These are phyloP conservation scores for Aegilops speltoides DNA, from an alignment of 176 grass and related monocot species.

Conservation along the genomic window DNA sequence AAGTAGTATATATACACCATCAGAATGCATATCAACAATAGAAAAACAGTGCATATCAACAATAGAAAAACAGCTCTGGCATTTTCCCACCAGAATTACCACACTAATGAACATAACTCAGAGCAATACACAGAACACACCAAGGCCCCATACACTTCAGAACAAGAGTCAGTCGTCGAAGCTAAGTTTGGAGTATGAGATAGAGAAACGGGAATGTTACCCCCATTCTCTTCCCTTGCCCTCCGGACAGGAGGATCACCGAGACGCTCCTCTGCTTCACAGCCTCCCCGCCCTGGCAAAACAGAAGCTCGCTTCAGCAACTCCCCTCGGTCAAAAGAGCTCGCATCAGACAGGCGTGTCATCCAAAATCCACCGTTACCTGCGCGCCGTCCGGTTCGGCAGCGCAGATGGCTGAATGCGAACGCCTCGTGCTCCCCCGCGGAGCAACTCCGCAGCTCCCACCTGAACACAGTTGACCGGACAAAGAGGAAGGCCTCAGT, in stretches of 20 bases:
- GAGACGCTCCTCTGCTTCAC: constrained; percentile 90
- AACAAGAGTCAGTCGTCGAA: background rate
- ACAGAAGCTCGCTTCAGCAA: background rate
- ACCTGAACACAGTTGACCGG: constrained; percentile 12
- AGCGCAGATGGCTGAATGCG: constrained; percentile 12
- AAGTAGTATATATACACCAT: background rate
- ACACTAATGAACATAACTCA: background rate
- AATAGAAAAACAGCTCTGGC: background rate
- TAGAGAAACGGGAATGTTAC: constrained; percentile 33
- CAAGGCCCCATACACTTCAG: too few species aligned
- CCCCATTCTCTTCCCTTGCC: constrained; percentile 86
- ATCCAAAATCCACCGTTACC: constrained; percentile 11
- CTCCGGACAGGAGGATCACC: constrained; percentile 87
- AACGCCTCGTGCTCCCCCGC: background rate
- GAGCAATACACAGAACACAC: background rate
- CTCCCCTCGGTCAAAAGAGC: too few species aligned
- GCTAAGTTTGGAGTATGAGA: background rate
- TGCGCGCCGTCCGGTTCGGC: constrained; percentile 20
- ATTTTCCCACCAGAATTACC: background rate
- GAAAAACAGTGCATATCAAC: background rate
- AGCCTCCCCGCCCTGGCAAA: constrained; percentile 35
- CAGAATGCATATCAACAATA: too few species aligned
- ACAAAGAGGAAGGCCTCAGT: background rate
- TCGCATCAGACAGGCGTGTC: too few species aligned
- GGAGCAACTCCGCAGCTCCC: constrained; percentile 23